Evolutionary conservation across 176 grass and related monocot species (phyloP).

Genomic region (Areca catechu): DNA sequence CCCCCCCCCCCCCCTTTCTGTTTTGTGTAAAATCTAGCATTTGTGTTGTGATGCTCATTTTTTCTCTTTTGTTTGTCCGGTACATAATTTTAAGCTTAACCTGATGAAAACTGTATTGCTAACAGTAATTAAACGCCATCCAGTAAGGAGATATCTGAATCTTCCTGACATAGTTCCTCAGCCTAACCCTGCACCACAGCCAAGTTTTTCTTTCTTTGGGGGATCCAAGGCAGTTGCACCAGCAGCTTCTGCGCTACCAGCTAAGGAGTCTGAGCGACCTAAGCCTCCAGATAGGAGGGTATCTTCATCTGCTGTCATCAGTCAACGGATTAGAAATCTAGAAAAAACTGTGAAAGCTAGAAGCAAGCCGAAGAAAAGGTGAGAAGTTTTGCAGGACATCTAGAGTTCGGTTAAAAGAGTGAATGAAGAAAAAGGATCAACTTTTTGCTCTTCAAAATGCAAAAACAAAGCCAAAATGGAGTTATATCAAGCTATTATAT

Average conservation of each 20-base stretch:
- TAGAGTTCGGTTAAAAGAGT: background rate
- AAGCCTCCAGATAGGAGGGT: constrained; percentile 9
- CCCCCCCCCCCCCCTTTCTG: no score
- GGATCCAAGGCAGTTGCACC: constrained; percentile 41
- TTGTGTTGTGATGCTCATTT: no score
- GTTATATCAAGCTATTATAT: no score
- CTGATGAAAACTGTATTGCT: constrained; percentile 7
- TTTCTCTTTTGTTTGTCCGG: no score
- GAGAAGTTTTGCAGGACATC: constrained; percentile 12
- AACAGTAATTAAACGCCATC: constrained; percentile 36
- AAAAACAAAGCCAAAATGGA: no score
- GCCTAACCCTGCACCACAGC: constrained; percentile 16
- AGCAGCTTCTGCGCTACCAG: constrained; percentile 23
- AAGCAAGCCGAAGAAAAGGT: constrained; percentile 47
- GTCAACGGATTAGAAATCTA: constrained; percentile 61
- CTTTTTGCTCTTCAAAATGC: no score
- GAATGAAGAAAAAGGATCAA: background rate
- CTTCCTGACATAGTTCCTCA: constrained; percentile 42
- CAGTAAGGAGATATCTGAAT: constrained; percentile 49
- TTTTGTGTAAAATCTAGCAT: no score
- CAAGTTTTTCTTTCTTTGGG: constrained; percentile 42
- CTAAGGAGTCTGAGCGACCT: constrained; percentile 16
- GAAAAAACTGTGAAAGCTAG: constrained; percentile 76
- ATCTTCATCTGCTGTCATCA: constrained; percentile 57
- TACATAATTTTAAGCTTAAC: no score